These are phyloP conservation scores for Aspergillus tamarii DNA, from an alignment of 2,329 filamentous ascomycete species.

Conservation along the genomic window DNA sequence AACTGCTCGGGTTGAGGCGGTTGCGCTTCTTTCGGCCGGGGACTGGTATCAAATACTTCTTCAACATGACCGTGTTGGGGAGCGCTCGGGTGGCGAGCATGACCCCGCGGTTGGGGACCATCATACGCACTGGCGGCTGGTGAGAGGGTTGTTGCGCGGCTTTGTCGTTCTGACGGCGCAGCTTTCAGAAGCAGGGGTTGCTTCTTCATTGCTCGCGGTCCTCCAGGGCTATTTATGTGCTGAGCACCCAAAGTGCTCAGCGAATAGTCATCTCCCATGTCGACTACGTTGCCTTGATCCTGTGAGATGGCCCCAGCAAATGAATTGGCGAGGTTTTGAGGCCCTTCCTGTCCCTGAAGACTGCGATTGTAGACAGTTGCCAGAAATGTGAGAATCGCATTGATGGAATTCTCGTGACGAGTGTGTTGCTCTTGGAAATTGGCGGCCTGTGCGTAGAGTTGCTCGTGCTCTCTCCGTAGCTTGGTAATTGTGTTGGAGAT, in stretches of 20 bases:
- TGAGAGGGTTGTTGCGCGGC: conserved; percentile 41
- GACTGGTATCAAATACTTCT: conserved; percentile 48
- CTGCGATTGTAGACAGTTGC: conserved; percentile 96
- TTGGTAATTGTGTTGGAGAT: conserved; percentile 82
- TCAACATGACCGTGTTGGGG: conserved; percentile 43
- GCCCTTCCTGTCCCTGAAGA: conserved; percentile 77
- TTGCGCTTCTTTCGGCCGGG: conserved; percentile 27
- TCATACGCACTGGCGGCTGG: conserved; percentile 40
- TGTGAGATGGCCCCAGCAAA: conserved; percentile 75
- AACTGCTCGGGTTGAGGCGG: conserved; percentile 27
- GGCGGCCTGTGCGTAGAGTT: conserved; percentile 83
- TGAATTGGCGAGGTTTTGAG: conserved; percentile 80
- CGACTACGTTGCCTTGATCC: conserved; percentile 64
- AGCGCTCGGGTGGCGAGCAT: conserved; percentile 36
- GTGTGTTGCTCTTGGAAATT: conserved; percentile 91
- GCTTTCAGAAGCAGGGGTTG: conserved; percentile 52
- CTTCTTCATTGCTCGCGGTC: conserved; percentile 49
- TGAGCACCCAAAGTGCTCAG: conserved; percentile 38
- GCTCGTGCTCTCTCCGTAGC: conserved; percentile 81
- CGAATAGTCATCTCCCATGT: conserved; percentile 59
- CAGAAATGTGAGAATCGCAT: conserved; percentile 95
- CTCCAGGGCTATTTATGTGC: conserved; percentile 37
- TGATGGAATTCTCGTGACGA: conserved; percentile 97
- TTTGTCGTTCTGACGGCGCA: conserved; percentile 36
- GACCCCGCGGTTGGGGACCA: conserved; percentile 29